Percentiles rank a stretch among this genome's conserved stretches.
Evolutionary conservation across 768 basidiomycete species (phyloP).

Genomic region (Lyophyllum shimeji): DNA sequence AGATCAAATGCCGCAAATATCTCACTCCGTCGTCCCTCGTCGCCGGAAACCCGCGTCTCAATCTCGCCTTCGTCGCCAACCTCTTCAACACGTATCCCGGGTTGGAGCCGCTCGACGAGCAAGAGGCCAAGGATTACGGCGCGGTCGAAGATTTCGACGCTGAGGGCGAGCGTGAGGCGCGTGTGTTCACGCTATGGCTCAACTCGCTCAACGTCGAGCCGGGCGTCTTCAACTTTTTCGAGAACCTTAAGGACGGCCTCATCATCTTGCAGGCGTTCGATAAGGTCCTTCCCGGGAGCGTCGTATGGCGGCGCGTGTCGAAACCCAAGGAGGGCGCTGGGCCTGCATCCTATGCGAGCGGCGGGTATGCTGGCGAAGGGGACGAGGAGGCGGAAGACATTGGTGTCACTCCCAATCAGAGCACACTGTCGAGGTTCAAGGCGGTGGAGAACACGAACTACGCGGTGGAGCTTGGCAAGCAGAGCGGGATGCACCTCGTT

Average conservation of each 20-base stretch:
- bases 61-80: conserved; percentile 97
- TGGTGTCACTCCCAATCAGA: conserved; percentile 81
- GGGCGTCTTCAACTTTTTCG: conserved; percentile 93
- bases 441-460: conserved; percentile 99
- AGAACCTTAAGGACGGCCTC: conserved; percentile 91
- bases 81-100: conserved; percentile 98
- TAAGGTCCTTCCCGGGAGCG: conserved; percentile 89
- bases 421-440: conserved; percentile 91
- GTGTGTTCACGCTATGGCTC: conserved; percentile 97
- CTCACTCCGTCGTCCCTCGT: conserved; percentile 90
- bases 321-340: conserved; percentile 78
- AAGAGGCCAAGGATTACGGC: conserved; percentile 89
- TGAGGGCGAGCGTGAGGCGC: conserved; percentile 96
- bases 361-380: conserved; percentile 38
- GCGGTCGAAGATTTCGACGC: conserved; percentile 97
- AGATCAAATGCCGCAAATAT: conserved; percentile 94
- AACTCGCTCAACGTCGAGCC: conserved; percentile 98
- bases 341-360: conserved; percentile 37
- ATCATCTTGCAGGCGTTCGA: conserved; percentile 95
- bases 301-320: conserved; percentile 94
- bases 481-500: conserved; percentile 93
- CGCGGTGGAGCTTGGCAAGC: conserved; percentile 86
- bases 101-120: conserved; percentile 89
- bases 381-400: conserved; percentile 80
- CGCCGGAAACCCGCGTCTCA: conserved; percentile 93